Percentiles rank a stretch among this genome's conserved stretches.
Evolutionary conservation across 345 rosid genomes (phyloP).

Genomic region (Citrus hindsii): DNA sequence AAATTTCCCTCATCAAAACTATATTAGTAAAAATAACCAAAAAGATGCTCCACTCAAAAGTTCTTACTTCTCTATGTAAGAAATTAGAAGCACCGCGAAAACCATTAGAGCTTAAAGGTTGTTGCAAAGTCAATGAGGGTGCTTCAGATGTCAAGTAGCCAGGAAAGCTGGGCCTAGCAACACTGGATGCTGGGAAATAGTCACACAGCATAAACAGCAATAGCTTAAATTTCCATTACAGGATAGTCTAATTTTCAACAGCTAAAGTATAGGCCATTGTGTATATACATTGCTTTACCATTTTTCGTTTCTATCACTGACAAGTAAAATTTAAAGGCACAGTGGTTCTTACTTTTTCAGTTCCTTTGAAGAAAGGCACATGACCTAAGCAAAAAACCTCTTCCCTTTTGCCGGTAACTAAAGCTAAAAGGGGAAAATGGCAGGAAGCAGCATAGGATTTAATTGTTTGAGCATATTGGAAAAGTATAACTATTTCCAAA

Average conservation of each 20-base stretch:
- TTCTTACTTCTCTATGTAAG: conserved; percentile 30
- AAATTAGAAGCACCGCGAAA: conserved; percentile 24
- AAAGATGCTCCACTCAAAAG: neutral
- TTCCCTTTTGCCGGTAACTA: neutral
- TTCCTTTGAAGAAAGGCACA: neutral
- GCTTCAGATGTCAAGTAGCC: conserved; percentile 36
- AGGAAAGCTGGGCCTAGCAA: conserved; percentile 25
- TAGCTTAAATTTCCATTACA: neutral
- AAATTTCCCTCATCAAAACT: neutral
- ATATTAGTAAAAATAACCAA: neutral
- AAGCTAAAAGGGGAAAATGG: neutral
- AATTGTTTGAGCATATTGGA: too few species aligned
- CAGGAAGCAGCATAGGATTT: neutral
- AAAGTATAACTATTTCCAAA: neutral
- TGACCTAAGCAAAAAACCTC: neutral
- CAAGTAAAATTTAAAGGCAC: neutral
- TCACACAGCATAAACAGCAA: neutral
- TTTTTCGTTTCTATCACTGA: neutral
- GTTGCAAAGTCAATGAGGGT: conserved; percentile 17
- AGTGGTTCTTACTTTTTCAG: neutral
- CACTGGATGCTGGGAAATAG: conserved; percentile 15
- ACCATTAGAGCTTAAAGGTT: conserved; percentile 13
- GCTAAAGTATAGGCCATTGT: too few species aligned
- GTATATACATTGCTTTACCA: neutral
- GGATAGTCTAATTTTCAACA: neutral